Evolutionary conservation across 192 early-diverging fungal genomes (phyloP).

Genomic region (Spizellomyces punctatus): DNA sequence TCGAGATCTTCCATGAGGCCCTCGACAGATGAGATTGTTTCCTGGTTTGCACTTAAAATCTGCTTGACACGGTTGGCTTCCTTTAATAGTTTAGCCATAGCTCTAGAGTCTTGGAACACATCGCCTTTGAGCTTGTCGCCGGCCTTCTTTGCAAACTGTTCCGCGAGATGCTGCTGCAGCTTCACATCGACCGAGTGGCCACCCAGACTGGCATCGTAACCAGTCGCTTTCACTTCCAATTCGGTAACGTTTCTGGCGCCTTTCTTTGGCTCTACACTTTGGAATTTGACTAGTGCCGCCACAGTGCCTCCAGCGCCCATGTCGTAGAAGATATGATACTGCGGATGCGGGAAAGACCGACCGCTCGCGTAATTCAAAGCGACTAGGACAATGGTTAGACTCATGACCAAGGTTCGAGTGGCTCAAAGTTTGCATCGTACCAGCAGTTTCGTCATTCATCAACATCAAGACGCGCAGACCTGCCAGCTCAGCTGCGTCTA

Average conservation of each 20-base stretch:
- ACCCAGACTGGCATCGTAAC: slow-evolving; percentile 83
- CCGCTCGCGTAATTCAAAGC: slow-evolving; percentile 91
- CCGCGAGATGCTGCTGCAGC: slow-evolving; percentile 78
- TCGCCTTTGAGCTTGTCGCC: slow-evolving; percentile 51
- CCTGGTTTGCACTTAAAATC: slow-evolving; percentile 92
- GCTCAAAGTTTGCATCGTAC: slow-evolving; percentile 38
- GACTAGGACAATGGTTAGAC: slow-evolving; percentile 39
- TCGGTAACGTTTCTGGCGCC: slow-evolving; percentile 55
- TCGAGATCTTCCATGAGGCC: slow-evolving; percentile 83
- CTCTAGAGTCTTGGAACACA: slow-evolving; percentile 70
- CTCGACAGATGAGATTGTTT: slow-evolving; percentile 86
- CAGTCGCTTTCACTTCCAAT: slow-evolving; percentile 80
- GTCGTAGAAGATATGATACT: slow-evolving; percentile 93
- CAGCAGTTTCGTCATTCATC: slow-evolving; percentile 93
- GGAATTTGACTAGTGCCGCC: slow-evolving; percentile 85
- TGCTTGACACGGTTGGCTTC: slow-evolving; percentile 96
- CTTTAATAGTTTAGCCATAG: slow-evolving; percentile 86
- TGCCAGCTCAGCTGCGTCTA: slow-evolving; percentile 92
- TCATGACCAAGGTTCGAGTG: not conserved
- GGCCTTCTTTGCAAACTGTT: slow-evolving; percentile 67
- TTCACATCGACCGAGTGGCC: slow-evolving; percentile 85
- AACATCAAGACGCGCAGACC: slow-evolving; percentile 79
- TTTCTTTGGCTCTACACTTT: slow-evolving; percentile 56
- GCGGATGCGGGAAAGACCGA: slow-evolving; percentile 63
- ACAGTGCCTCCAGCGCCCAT: slow-evolving; percentile 95